A percentile compares a stretch with the other conserved stretches of the same genome.
phyloP scores from a whole-genome alignment of 805 yeast genomes.

The Isabelozyma heimii region DNA sequence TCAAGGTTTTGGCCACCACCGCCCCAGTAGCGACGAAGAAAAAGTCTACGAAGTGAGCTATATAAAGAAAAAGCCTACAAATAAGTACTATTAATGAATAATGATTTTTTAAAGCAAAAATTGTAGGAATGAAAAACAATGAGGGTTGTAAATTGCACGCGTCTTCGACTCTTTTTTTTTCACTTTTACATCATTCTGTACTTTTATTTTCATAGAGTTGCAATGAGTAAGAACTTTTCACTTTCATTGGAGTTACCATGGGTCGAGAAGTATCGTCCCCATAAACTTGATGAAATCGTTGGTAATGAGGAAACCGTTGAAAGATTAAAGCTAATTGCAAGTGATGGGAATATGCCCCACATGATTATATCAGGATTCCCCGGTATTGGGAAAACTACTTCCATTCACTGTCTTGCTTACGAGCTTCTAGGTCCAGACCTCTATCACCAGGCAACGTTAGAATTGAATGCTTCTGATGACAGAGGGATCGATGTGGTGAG shows the following conservation, averaged over 20 bases:
- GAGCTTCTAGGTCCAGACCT: constrained; percentile 70
- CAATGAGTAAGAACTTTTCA: not conserved
- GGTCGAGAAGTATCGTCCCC: constrained; percentile 96
- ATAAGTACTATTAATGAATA: constrained; percentile 4
- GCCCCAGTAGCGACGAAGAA: constrained; percentile 37
- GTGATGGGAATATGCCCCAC: constrained; percentile 96
- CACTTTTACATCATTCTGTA: not conserved
- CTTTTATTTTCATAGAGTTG: no score
- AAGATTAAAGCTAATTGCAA: constrained; percentile 76
- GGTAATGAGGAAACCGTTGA: constrained; percentile 91
- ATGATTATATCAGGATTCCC: constrained; percentile 94
- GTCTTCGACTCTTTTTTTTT: not conserved
- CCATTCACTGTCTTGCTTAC: constrained; percentile 84
- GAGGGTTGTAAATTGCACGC: not conserved
- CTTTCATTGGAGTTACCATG: constrained; percentile 38
- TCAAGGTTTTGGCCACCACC: constrained; percentile 44
- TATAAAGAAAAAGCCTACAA: no score
- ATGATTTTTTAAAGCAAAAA: constrained; percentile 1
- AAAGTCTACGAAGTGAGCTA: constrained; percentile 16
- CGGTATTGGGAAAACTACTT: constrained; percentile 96
- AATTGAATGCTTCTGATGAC: constrained; percentile 94
- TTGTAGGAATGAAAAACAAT: not conserved
- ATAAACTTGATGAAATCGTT: constrained; percentile 74
- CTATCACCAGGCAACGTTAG: constrained; percentile 80
- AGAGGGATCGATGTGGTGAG: constrained; percentile 97